Evolutionary conservation across 73 alveolate species (phyloP).

Genomic region (Paramecium pentaurelia): DNA sequence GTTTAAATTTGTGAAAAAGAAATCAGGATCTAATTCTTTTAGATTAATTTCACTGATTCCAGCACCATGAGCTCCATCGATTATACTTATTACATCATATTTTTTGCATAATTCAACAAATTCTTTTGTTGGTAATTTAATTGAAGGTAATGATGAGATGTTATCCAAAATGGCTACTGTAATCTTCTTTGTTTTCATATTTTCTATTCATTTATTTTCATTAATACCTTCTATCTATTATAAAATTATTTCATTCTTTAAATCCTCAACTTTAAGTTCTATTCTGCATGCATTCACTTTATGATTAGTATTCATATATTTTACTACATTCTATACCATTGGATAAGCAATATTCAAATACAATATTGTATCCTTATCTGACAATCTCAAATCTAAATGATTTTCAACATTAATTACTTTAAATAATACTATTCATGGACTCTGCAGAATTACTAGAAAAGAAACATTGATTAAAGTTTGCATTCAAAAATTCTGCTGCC

Average conservation of each 20-base stretch:
- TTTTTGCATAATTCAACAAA: not conserved
- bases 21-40: constrained; percentile 24
- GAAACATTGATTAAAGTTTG: not conserved
- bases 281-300: not conserved
- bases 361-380: not conserved
- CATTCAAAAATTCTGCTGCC: not conserved
- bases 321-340: not conserved
- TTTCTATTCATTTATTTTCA: not conserved
- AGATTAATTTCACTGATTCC: constrained; percentile 18
- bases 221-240: not conserved
- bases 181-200: not conserved
- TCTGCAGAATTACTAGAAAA: not conserved
- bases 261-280: not conserved
- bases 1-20: constrained; percentile 5
- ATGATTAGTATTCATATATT: not conserved
- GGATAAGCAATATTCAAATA: not conserved
- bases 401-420: not conserved
- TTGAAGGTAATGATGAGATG: not conserved
- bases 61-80: constrained; percentile 34
- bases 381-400: not conserved
- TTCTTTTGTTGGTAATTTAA: not conserved
- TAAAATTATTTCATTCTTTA: not conserved
- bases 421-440: not conserved
- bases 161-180: not conserved
- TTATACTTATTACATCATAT: not conserved